Conservation (phyloP, 225 moss, liverwort and hornwort genomes). For the Lunularia cruciata region DNA sequence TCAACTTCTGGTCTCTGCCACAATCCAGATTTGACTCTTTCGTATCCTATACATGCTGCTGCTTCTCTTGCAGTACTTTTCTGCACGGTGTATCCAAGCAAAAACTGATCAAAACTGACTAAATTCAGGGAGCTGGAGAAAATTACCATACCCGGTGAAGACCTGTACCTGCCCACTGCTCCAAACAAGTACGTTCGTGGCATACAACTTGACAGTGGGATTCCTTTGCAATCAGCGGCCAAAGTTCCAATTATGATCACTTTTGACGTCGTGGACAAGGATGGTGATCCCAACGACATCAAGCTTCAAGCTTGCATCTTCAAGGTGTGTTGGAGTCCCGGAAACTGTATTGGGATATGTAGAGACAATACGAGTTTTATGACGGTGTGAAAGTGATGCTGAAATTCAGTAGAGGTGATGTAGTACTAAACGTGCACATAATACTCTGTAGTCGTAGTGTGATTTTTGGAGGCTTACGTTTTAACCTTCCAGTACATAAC, state of each 20-base stretch:
- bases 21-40: too few relatives aligned
- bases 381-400: too few relatives aligned
- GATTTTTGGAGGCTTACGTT: too few relatives aligned
- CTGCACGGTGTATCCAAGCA: background rate
- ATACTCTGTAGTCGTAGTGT: too few relatives aligned
- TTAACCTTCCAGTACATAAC: too few relatives aligned
- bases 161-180: slow-evolving; percentile 78
- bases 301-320: slow-evolving; percentile 81
- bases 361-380: too few relatives aligned
- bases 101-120: background rate
- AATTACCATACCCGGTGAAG: slow-evolving; percentile 67
- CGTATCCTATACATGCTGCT: background rate
- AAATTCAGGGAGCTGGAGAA: slow-evolving; percentile 69
- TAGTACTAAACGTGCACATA: too few relatives aligned
- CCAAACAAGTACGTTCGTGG: slow-evolving; percentile 74
- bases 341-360: too few relatives aligned
- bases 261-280: slow-evolving; percentile 82
- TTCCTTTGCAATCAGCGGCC: slow-evolving; percentile 79
- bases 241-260: slow-evolving; percentile 94
- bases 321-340: slow-evolving; percentile 53
- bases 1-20: background rate
- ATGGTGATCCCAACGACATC: slow-evolving; percentile 61
- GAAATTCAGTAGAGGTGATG: too few relatives aligned
- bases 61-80: too few relatives aligned
- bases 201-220: slow-evolving; percentile 78